Evolutionary conservation across 169 alveolate species (phyloP).

Genomic region (Plasmodium adleri): DNA sequence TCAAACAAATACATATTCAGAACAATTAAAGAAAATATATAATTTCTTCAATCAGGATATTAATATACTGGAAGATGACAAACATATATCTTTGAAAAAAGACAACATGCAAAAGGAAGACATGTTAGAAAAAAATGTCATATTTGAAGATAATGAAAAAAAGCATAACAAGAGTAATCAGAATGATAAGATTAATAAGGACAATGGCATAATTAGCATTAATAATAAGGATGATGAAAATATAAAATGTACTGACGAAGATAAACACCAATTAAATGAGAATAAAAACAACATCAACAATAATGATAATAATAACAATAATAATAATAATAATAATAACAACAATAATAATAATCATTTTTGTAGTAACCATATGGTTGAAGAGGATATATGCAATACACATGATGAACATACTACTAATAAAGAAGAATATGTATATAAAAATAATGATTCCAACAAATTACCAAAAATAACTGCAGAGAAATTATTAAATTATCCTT

Average conservation of each 20-base stretch:
- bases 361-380: not conserved
- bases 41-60: conserved; percentile 1
- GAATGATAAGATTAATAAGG: not conserved
- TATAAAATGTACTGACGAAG: not conserved
- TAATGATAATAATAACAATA: not conserved
- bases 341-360: not conserved
- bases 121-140: not conserved
- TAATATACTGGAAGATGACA: not conserved
- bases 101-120: not conserved
- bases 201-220: not conserved
- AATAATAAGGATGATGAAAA: conserved; percentile 1
- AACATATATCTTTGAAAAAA: not conserved
- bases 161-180: not conserved
- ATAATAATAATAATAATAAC: not conserved
- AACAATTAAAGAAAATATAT: not conserved
- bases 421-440: not conserved
- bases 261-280: not conserved
- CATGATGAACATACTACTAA: not conserved
- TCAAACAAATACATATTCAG: conserved; percentile 1
- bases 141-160: not conserved
- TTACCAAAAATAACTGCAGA: conserved; percentile 54
- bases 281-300: not conserved
- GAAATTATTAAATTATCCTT: conserved; percentile 30
- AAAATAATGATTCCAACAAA: not conserved
- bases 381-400: not conserved